Percentiles rank a stretch among this genome's conserved stretches.
phyloP scores from a whole-genome alignment of 2,329 filamentous ascomycete species.

The Trichoderma aggressivum region DNA sequence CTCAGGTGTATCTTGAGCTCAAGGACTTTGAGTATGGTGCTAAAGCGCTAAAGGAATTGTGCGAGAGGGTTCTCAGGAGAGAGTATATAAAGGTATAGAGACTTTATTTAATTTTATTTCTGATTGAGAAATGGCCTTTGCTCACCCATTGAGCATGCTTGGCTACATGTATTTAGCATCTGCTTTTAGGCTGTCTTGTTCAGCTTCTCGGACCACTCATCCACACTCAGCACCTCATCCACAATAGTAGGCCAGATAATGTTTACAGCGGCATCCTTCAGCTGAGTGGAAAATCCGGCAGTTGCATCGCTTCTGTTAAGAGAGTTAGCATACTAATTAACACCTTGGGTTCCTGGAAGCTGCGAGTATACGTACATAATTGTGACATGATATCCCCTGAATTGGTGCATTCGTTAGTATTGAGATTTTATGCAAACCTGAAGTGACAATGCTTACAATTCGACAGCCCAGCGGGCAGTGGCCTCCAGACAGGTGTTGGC shows the following conservation, averaged over 20 bases:
- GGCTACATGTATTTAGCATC: no score
- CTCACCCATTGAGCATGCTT: neutral
- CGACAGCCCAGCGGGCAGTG: conserved; percentile 21
- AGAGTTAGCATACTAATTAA: neutral
- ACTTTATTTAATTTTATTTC: neutral
- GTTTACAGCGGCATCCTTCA: conserved; percentile 12
- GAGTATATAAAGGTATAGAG: neutral
- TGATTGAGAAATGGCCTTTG: neutral
- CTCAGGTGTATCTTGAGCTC: conserved; percentile 8
- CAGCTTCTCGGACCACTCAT: neutral
- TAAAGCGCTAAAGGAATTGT: neutral
- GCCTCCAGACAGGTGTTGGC: conserved; percentile 23
- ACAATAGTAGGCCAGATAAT: conserved; percentile 19
- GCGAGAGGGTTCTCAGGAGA: neutral
- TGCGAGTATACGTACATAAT: conserved; percentile 6
- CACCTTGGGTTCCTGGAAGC: no score
- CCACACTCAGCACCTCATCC: neutral
- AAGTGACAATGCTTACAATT: conserved; percentile 10
- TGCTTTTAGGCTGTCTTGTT: neutral
- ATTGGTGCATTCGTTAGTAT: neutral
- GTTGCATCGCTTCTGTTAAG: conserved; percentile 10
- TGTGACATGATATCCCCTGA: conserved; percentile 15
- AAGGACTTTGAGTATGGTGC: conserved; percentile 1
- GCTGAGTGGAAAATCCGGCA: conserved; percentile 8
- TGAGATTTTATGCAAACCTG: fast-evolving